phyloP scores from a whole-genome alignment of 371 early-diverging fungal species.

The Mucor indicus region DNA sequence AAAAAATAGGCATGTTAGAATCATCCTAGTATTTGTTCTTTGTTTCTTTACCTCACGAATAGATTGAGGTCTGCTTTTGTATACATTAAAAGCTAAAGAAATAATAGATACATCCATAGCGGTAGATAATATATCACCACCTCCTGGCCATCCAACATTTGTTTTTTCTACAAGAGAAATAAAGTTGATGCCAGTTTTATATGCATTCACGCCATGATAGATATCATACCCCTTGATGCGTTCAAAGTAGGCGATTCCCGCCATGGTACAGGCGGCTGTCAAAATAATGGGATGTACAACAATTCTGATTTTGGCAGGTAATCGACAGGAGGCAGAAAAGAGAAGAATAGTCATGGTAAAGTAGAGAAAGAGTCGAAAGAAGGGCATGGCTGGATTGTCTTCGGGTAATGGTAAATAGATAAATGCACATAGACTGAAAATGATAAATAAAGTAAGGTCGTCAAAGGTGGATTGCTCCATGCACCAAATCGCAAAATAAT shows the following conservation, averaged over 20 bases:
- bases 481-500: conserved; percentile 15
- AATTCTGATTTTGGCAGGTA: conserved; percentile 11
- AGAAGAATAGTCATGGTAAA: conserved; percentile 14
- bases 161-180: conserved; percentile 16
- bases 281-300: conserved; percentile 27
- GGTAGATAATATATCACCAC: conserved; percentile 26
- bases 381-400: conserved; percentile 19
- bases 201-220: conserved; percentile 8
- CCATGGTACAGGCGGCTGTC: conserved; percentile 16
- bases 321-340: conserved; percentile 10
- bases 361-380: conserved; percentile 21
- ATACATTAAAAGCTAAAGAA: conserved; percentile 29
- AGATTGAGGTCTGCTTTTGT: conserved; percentile 16
- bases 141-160: conserved; percentile 30
- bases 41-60: conserved; percentile 13
- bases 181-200: conserved; percentile 15
- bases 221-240: conserved; percentile 22
- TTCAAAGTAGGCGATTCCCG: conserved; percentile 26
- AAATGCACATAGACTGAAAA: conserved; percentile 18
- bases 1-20: neutral
- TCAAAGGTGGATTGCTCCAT: conserved; percentile 20
- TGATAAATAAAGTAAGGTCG: conserved; percentile 10
- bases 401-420: conserved; percentile 23
- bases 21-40: neutral
- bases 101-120: conserved; percentile 31